These are phyloP conservation scores for Colletotrichum sidae DNA, from an alignment of 2,329 filamentous ascomycete species.

Conservation along the genomic window DNA sequence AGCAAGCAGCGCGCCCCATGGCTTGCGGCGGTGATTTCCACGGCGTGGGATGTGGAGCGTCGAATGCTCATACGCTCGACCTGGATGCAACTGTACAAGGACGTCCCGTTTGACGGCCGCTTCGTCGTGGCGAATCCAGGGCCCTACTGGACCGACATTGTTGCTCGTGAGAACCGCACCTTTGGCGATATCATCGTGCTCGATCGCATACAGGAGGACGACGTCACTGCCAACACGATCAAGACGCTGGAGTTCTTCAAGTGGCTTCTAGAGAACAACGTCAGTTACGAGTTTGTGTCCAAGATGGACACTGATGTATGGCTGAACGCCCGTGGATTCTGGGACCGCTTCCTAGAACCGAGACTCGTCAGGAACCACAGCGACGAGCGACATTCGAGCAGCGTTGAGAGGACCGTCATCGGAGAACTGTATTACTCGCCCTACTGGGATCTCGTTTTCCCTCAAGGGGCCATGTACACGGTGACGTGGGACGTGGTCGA, in stretches of 20 bases:
- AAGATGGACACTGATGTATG: conserved; percentile 49
- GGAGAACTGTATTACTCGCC: conserved; percentile 45
- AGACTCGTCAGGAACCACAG: conserved; percentile 36
- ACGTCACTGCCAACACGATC: conserved; percentile 47
- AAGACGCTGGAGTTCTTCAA: conserved; percentile 49
- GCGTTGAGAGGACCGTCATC: conserved; percentile 43
- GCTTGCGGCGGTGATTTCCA: conserved; percentile 46
- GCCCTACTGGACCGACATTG: conserved; percentile 41
- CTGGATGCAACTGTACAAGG: conserved; percentile 46
- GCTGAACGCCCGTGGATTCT: conserved; percentile 47
- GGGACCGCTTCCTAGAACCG: conserved; percentile 44
- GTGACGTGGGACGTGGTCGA: conserved; percentile 48
- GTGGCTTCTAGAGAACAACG: conserved; percentile 42
- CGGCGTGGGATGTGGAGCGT: conserved; percentile 43
- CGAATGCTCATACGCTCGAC: conserved; percentile 47
- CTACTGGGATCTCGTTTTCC: conserved; percentile 42
- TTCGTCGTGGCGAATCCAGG: conserved; percentile 49
- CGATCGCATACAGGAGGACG: conserved; percentile 46
- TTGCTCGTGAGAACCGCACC: conserved; percentile 46
- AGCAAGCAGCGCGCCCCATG: conserved; percentile 37
- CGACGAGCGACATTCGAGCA: conserved; percentile 27
- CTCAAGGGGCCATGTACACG: conserved; percentile 49
- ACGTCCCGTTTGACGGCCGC: conserved; percentile 44
- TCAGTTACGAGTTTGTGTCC: conserved; percentile 45
- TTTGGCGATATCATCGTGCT: conserved; percentile 50